Percentiles rank a stretch among this genome's conserved stretches.
Evolutionary conservation across 768 basidiomycete species (phyloP).

Genomic region (Rhodotorula diobovata): DNA sequence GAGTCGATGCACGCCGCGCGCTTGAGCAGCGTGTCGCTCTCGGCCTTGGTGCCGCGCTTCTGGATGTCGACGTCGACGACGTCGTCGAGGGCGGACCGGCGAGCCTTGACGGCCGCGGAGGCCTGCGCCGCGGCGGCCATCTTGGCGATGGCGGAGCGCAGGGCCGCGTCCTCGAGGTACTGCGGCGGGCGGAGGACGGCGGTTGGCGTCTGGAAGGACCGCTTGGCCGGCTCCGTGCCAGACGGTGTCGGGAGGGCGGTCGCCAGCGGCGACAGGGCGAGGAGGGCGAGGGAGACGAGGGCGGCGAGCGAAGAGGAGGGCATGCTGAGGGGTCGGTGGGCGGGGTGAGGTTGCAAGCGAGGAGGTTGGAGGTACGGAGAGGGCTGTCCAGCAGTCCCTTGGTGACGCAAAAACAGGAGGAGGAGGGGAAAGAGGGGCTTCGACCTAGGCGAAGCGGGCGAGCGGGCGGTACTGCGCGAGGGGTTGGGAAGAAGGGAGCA

Average conservation of each 20-base stretch:
- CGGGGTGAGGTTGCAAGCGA: neutral
- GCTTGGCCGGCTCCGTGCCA: neutral
- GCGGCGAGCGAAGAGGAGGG: constrained; percentile 13
- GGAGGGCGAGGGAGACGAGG: constrained; percentile 15
- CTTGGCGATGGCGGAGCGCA: neutral
- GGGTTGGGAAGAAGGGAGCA: neutral
- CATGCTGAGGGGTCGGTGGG: neutral
- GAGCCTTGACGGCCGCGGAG: constrained; percentile 20
- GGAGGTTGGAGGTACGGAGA: neutral
- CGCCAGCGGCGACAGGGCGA: constrained; percentile 25
- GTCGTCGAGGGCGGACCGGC: constrained; percentile 13
- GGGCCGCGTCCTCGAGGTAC: constrained; percentile 10
- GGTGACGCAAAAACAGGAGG: neutral
- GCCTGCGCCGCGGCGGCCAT: constrained; percentile 22
- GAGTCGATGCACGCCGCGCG: constrained; percentile 38
- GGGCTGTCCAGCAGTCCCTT: neutral
- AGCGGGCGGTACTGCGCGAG: neutral
- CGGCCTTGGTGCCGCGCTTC: neutral
- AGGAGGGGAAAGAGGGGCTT: neutral
- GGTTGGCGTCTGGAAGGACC: neutral
- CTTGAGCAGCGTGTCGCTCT: constrained; percentile 8
- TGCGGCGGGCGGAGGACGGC: constrained; percentile 9
- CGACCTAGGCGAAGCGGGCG: neutral
- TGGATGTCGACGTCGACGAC: constrained; percentile 22
- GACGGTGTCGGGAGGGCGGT: constrained; percentile 11